Evolutionary conservation across 23 red algal species (phyloP).

Genomic region (Gracilaria caudata): DNA sequence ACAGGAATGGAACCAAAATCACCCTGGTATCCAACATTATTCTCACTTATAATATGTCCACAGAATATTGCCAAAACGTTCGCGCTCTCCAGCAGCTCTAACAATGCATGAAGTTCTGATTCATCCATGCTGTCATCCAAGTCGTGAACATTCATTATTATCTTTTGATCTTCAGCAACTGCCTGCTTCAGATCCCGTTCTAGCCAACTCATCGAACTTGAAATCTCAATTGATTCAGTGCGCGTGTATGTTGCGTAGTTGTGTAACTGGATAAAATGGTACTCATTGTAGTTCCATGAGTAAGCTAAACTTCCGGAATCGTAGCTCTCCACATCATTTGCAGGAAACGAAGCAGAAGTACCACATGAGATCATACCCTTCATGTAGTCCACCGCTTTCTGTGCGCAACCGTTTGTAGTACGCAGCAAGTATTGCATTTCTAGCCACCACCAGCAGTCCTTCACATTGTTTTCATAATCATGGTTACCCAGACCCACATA

Average conservation of each 20-base stretch:
- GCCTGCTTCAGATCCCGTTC: not conserved
- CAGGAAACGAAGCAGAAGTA: not conserved
- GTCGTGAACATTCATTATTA: slow-evolving; percentile 7
- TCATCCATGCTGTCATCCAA: not conserved
- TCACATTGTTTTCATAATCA: slow-evolving; percentile 25
- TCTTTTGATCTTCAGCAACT: not conserved
- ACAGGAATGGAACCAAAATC: slow-evolving; percentile 15
- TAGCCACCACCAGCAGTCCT: not conserved
- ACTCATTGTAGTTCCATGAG: not conserved
- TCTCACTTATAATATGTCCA: not conserved
- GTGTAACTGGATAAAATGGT: slow-evolving; percentile 29
- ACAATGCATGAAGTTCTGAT: not conserved
- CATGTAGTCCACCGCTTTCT: slow-evolving; percentile 5
- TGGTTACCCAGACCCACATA: slow-evolving; percentile 24
- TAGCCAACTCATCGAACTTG: slow-evolving; percentile 1
- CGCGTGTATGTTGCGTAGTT: not conserved
- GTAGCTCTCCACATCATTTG: not conserved
- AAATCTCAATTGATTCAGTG: not conserved
- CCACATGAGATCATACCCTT: not conserved
- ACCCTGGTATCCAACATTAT: slow-evolving; percentile 10
- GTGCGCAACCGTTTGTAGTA: slow-evolving; percentile 1
- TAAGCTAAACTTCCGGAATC: slow-evolving; percentile 11
- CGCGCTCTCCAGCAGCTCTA: not conserved
- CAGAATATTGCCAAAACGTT: slow-evolving; percentile 12
- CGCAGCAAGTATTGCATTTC: not conserved